Evolutionary conservation across 805 yeast genomes (phyloP), one percentile per base, ranked within the genome.

Genomic region (Wickerhamomyces canadensis): DNA sequence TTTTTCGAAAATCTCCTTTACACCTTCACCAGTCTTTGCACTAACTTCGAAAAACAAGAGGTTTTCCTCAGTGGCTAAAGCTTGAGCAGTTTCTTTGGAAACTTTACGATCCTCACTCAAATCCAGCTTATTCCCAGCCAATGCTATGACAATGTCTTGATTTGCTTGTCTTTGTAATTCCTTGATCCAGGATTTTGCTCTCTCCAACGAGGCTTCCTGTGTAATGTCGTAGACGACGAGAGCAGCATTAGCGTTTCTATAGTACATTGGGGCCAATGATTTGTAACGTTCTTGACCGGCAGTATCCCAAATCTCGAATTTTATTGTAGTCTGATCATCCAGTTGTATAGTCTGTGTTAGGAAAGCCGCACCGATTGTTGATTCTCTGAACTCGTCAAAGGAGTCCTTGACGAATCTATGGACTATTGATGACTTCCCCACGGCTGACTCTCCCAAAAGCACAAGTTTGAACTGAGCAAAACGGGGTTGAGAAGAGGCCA

Each of bases 321-420:
- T 81, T 30, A 83, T 72, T 1, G 78, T 75, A 13, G 75, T 71
- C 23, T 55, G 48, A 25, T 65, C 74, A 37, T 73, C 74, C n/a
- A 76, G 53, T 15, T 73, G 70, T 32, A 82, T 73, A 3, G 78
- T 67, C 53, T 80, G 88, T 2, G 91, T 81, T 36, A 81, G 65
- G 57, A 83, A 84, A 2, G 93, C 94, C 1, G 94, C 94, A 1
- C 94, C 93, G 38, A 84, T 84, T 1, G 94, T 84, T 18, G 89
- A 82, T 58, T 83, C 88, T 45, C 84, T 71, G 57, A 75, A 64
- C 47, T 78, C 84, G 42, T 80, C 83, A 60, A 84, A 84, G 16
- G 81, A 73, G 48, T 82, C 80, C 52, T 82, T 80, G 21, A 80
- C 84, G 45, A 81, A 81, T 40, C 91, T 63, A 44, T 77, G 78